These are phyloP conservation scores for Shiraia sp. DNA, from an alignment of 2,329 filamentous ascomycete genomes.

Conservation along the genomic window DNA sequence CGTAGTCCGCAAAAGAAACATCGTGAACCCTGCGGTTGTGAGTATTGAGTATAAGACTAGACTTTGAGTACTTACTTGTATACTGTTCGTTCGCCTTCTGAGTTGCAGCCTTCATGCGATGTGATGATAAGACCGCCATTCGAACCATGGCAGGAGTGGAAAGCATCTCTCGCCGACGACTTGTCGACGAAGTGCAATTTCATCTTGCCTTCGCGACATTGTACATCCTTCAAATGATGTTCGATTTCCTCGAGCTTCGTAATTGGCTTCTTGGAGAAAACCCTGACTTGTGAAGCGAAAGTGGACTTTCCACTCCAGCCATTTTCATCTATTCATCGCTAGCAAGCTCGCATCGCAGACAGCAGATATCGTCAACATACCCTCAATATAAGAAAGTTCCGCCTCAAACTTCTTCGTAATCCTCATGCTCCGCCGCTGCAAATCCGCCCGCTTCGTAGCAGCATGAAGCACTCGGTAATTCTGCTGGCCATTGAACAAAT, in stretches of 20 bases:
- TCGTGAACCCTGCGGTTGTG: conserved; percentile 23
- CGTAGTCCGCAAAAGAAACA: conserved; percentile 25
- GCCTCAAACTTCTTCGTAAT: conserved; percentile 32
- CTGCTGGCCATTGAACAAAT: conserved; percentile 3
- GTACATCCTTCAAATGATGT: conserved; percentile 34
- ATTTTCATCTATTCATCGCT: conserved; percentile 23
- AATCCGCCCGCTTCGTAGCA: conserved; percentile 32
- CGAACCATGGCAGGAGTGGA: conserved; percentile 25
- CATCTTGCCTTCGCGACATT: conserved; percentile 31
- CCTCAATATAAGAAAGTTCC: conserved; percentile 39
- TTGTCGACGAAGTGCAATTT: conserved; percentile 34
- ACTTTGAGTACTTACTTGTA: conserved; percentile 36
- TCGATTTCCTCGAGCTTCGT: conserved; percentile 44
- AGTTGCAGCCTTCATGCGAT: conserved; percentile 42
- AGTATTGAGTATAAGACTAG: neutral
- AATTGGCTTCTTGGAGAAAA: conserved; percentile 37
- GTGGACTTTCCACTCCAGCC: conserved; percentile 24
- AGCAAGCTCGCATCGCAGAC: conserved; percentile 1
- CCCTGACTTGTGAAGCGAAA: conserved; percentile 41
- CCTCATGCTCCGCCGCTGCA: conserved; percentile 26
- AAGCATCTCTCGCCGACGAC: conserved; percentile 29
- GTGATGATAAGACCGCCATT: conserved; percentile 41
- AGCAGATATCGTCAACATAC: conserved; percentile 15
- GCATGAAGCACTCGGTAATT: conserved; percentile 35
- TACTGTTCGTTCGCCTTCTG: conserved; percentile 41